Evolutionary conservation across 2,329 filamentous ascomycete genomes (phyloP).

Genomic region (Colletotrichum noveboracense): DNA sequence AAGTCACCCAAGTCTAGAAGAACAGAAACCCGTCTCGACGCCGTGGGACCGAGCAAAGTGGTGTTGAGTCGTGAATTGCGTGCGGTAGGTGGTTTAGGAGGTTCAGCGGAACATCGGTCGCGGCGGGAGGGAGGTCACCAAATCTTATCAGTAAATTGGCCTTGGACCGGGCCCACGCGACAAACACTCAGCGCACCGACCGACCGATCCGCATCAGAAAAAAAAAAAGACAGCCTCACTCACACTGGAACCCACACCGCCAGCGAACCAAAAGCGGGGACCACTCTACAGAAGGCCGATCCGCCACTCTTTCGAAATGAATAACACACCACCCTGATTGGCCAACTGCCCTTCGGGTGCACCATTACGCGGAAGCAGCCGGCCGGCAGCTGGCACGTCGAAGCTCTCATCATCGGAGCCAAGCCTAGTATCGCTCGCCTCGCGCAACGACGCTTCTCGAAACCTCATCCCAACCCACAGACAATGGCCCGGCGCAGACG

Average conservation of each 20-base stretch:
- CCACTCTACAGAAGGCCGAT: not conserved
- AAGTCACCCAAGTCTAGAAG: not conserved
- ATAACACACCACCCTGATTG: not conserved
- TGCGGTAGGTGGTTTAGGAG: not conserved
- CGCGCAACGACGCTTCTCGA: not conserved
- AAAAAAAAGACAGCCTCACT: not conserved
- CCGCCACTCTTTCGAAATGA: not conserved
- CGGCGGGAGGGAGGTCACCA: not conserved
- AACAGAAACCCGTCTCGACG: not conserved
- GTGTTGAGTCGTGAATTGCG: not conserved
- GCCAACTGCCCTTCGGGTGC: not conserved
- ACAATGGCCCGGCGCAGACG: conserved; percentile 15
- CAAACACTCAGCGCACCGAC: not conserved
- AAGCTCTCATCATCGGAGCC: not conserved
- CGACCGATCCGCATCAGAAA: conserved; percentile 1
- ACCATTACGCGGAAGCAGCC: not conserved
- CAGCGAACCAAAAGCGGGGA: conserved; percentile 11
- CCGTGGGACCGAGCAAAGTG: not conserved
- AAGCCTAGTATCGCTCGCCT: not conserved
- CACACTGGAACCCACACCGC: not conserved
- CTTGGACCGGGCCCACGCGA: not conserved
- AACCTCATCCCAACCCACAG: conserved; percentile 5
- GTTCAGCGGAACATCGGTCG: not conserved
- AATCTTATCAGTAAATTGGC: conserved; percentile 20
- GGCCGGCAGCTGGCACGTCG: not conserved